phyloP scores from a whole-genome alignment of 805 yeast species.

The Sugiyamaella lignohabitans region DNA sequence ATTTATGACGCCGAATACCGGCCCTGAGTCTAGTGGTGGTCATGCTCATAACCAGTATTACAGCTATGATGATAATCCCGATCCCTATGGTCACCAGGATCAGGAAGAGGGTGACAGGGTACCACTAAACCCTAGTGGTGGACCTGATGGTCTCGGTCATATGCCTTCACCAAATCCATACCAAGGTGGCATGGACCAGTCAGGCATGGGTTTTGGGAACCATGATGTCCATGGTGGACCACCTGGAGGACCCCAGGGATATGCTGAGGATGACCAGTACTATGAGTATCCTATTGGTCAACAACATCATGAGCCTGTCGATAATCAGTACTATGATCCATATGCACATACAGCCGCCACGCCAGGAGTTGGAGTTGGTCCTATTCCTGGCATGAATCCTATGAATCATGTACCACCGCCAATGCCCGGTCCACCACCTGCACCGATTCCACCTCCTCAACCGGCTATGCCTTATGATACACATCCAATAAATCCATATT shows the following conservation, averaged over 20 bases:
- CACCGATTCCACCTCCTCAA: background rate
- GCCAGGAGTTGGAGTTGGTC: background rate
- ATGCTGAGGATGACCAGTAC: background rate
- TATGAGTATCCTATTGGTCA: background rate
- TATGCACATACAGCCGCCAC: background rate
- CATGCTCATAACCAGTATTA: background rate
- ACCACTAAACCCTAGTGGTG: background rate
- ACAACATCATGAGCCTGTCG: background rate
- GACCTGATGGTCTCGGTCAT: background rate
- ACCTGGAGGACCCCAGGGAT: too few species aligned
- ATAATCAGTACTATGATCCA: background rate
- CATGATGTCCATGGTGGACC: background rate
- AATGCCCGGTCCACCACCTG: background rate
- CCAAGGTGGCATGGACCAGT: background rate
- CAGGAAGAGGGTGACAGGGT: background rate
- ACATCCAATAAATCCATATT: background rate
- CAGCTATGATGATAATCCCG: background rate
- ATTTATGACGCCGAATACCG: background rate
- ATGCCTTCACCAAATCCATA: background rate
- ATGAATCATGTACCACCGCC: background rate
- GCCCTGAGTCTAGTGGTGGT: background rate
- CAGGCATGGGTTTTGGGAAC: background rate
- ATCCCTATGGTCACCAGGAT: slow-evolving; percentile 1
- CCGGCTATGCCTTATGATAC: background rate
- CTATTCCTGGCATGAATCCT: background rate